Evolutionary conservation across 73 alveolate genomes (phyloP).

Genomic region (Breviolum minutum): DNA sequence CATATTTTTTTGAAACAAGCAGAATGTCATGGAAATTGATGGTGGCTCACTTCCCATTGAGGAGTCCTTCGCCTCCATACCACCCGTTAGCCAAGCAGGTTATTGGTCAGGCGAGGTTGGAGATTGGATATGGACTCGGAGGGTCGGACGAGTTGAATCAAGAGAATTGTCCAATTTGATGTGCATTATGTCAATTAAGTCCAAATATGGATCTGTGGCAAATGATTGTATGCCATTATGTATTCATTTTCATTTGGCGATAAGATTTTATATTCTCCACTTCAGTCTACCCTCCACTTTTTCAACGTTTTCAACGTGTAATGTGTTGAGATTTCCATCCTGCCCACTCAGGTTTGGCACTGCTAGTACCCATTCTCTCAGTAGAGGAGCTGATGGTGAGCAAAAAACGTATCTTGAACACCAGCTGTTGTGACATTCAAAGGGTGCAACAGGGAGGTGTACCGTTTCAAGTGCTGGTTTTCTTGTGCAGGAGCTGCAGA

Average conservation of each 20-base stretch:
- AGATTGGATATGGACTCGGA: not conserved
- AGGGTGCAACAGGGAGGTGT: not conserved
- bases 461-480: no score
- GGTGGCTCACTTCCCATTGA: not conserved
- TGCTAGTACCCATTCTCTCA: not conserved
- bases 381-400: not conserved
- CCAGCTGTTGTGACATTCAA: no score
- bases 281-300: not conserved
- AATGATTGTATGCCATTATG: not conserved
- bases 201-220: not conserved
- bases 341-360: conserved; percentile 18
- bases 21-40: not conserved
- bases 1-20: not conserved
- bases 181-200: no score
- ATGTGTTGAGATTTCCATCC: no score
- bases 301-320: not conserved
- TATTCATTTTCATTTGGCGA: not conserved
- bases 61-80: conserved; percentile 58
- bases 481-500: not conserved
- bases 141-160: no score
- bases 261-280: not conserved
- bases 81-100: conserved; percentile 39
- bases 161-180: no score
- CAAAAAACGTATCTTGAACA: no score
- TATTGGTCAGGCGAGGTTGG: conserved; percentile 61